Base-by-base conservation (phyloP, 2,329 filamentous ascomycete genomes). In the Alternaria panax region DNA sequence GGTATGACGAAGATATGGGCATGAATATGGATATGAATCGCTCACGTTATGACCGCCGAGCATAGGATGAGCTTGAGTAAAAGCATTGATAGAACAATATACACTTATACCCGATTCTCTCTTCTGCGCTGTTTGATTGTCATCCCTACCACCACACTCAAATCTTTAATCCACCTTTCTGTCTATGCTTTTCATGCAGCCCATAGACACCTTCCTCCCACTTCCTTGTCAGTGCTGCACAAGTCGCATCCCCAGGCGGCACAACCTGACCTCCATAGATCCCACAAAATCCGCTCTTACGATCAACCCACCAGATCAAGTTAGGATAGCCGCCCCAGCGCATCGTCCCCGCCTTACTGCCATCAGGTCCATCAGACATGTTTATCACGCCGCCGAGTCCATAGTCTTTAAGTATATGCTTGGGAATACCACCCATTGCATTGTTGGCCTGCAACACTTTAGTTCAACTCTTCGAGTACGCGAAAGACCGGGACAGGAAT, bases 231-330 rank as follows among this genome's bases (percentile, higher is more conserved):
- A 73, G 11, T 1, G 28, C 60, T 7, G 61, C 62, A 28, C 45
- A 50, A 42, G 62, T 71, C 0, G 47, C 48, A 42, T 79, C 76
- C 0, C 75, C 75, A 0, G 70, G 64, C 1, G 75, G 76, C 0
- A 73, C 5, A 0, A 78, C 62, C 51, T 78, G 75, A 0, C 54
- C 51, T 0, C 71, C 74, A 27, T 70, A 78, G 1, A 78, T 42
- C 2, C 72, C 75, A 47, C 65, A 68, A 7, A 78, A 41, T 5
- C 71, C 75, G 1, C 69, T 59, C 45, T 72, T 69, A 7, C 68
- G 75, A 58, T 79, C 76, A 18, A 74, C 55, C 62, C 72, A 77
- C 73, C 75, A 77, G 3, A 61, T 65, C 51, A 77, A 52, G 52
- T 77, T 77, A 16, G 75, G 75, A 12, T 69, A 52, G 2, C 75